Evolutionary conservation across 768 basidiomycete genomes (phyloP), one percentile per base, ranked within the genome.

Genomic region (Boletus barrowsii): DNA sequence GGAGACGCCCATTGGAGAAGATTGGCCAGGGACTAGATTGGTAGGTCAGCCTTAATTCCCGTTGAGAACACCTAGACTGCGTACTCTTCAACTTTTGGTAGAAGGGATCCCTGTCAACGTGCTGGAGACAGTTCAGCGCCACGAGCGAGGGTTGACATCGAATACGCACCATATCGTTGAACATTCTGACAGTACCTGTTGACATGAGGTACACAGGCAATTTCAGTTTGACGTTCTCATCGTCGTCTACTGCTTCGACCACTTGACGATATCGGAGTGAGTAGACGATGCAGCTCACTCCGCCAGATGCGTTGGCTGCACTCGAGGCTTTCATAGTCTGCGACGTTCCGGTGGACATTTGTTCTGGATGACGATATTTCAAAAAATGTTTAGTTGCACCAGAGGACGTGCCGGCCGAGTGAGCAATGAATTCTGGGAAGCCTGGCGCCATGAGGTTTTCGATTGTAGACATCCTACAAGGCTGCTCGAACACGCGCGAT

Each of bases 391-490:
- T 60, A 6, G 55, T 55, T 15, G 18, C 46, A n/a, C 56, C 57
- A 18, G 56, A 55, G 5, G 53, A 63, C 10, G 61, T 65, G 26
- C 57, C 56, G 5, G 63, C 42, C 5, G 61, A 67, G 35, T 61
- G 58, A 3, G 64, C 63, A 9, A 68, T 55, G 53, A 61, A 63
- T 39, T 56, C 60, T 45, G 61, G 66, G 32, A 63, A 47, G 4
- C 66, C 66, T 5, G 53, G 53, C 0, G 61, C 58, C 57, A 67
- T 64, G 39, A 65, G 15, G 35, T 67, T 52, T 40, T 67, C 49
- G 22, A 67, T 60, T 13, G 56, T 52, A 5, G 51, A 30, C 32
- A 53, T 50, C 35, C 10, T 59, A 33, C 65, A 67, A 4, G 65
- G 62, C 26, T 56, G 9, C n/a, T 62, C 65, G 20, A 62, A 54